Evolutionary conservation across 2,329 filamentous ascomycete species (phyloP).

Genomic region (Coniella vitis): DNA sequence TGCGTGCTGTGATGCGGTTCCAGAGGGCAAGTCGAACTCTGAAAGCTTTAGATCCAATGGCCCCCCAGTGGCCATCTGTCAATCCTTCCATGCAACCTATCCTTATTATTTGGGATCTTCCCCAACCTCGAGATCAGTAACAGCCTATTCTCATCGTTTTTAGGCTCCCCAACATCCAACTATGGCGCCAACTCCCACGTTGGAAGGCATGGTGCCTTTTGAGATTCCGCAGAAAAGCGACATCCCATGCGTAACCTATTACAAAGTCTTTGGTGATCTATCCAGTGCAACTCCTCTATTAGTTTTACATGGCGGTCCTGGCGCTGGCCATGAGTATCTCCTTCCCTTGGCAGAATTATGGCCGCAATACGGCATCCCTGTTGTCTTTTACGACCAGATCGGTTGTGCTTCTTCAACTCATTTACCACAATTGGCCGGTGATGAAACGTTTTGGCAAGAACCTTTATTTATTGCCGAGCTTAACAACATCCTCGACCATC

Average conservation of each 20-base stretch:
- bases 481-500: constrained; percentile 19
- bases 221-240: background rate
- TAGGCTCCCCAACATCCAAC: background rate
- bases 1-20: no score
- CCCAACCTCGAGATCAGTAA: no score
- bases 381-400: constrained; percentile 49
- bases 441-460: constrained; percentile 19
- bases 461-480: constrained; percentile 21
- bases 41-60: no score
- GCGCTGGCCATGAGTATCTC: constrained; percentile 36
- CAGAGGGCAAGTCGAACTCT: no score
- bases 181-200: background rate
- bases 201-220: constrained; percentile 1
- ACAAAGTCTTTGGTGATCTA: constrained; percentile 9
- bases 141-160: background rate
- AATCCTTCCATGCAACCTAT: no score
- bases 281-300: background rate
- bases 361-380: constrained; percentile 26
- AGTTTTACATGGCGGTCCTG: constrained; percentile 35
- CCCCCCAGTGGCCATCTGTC: no score
- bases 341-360: constrained; percentile 12
- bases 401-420: constrained; percentile 43
- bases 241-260: constrained; percentile 6
- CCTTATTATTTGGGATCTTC: no score
- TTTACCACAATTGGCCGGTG: constrained; percentile 31